A percentile compares a stretch with the other conserved stretches of the same genome.
Conservation (phyloP, 148 eudicot genomes). For the Tetragonia tetragonoides region DNA sequence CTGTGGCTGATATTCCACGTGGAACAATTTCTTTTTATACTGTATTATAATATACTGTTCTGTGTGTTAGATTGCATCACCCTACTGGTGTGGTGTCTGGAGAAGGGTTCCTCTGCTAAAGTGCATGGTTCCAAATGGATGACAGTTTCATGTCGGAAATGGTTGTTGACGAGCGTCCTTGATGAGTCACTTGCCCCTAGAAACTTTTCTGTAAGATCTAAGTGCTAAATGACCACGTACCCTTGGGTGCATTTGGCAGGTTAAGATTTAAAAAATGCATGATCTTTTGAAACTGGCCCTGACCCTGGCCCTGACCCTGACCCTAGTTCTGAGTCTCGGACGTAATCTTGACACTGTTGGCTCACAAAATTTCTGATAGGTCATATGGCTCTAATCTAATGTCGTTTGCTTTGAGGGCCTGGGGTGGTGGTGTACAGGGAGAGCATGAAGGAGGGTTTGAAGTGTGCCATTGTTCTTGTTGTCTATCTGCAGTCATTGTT, state of each 20-base stretch:
- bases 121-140: neutral
- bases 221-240: neutral
- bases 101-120: neutral
- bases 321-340: too few relatives aligned
- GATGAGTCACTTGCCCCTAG: neutral
- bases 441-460: neutral
- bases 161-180: neutral
- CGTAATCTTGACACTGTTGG: too few relatives aligned
- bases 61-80: neutral
- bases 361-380: too few relatives aligned
- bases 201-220: neutral
- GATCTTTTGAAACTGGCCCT: too few relatives aligned
- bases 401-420: too few relatives aligned
- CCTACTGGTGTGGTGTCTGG: neutral
- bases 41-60: neutral
- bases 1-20: neutral
- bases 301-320: too few relatives aligned
- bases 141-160: neutral
- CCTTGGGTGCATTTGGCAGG: neutral
- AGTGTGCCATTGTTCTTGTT: neutral
- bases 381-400: too few relatives aligned
- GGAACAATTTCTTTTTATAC: neutral
- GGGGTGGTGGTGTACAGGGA: too few relatives aligned
- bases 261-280: neutral
- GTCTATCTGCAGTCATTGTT: neutral